Base-by-base conservation (phyloP, 148 eudicot species). In the Gaultheria prostrata region DNA sequence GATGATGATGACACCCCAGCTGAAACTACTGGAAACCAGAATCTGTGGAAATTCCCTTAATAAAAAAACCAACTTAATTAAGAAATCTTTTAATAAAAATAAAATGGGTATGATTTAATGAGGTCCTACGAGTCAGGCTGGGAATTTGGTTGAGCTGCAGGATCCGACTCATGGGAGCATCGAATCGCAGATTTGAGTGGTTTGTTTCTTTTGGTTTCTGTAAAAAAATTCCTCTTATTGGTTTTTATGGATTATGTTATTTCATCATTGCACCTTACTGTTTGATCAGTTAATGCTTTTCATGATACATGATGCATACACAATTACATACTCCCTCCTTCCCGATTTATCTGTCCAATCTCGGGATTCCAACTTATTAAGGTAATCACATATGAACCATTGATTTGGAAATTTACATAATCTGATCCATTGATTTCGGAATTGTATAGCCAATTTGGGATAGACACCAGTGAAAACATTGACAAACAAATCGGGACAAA, bases 1-100 rank as follows among this genome's bases (percentile, higher is more conserved):
- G 85, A 83, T 72, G 72, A 67, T 28, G 18, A 67, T 67, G 88
- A 85, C 26, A 73, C 57, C 45, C 48, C 39, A 26, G 72, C 72
- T 46, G 87, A 82, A 13, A 57, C 48, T 24, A 56, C 57, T 0
- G 79, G 54, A 6, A 87, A 92, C 69, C 81, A 84, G 24, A 74
- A 86, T 49, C 90, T 92, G 45, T 93, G 97, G 97, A 91, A 85
- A 78, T 87, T 89, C 78, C 89, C 86, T 53, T 53, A 53, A 14
- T 10, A 7, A 48, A 8, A 8, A 9, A 48, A 48, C 50, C 59
- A 69, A n/a, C 50, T 39, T 43, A 54, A 6, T 6, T 18, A 54
- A 78, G 24, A 75, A 54, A n/a, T 9, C 18, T 8, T 20, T 28
- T 3, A 28, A 30, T 33, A 73, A 13, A 28, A 5, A 78, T 30